Base-by-base conservation (phyloP, 148 eudicot species). In the Vaccinium darrowii region DNA sequence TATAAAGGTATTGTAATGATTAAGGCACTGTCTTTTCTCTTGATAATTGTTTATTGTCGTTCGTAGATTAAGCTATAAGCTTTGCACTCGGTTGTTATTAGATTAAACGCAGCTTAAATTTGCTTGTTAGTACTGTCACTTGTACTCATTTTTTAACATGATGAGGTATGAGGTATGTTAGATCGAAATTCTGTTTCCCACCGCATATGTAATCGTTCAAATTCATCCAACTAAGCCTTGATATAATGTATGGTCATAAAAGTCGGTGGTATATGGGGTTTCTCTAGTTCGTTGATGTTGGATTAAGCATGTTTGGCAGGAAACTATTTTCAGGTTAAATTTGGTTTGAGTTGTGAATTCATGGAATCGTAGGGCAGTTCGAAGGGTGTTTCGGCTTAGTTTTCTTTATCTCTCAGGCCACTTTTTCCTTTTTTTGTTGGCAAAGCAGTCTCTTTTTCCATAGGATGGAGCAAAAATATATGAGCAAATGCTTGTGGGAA, bases 1-100 rank as follows among this genome's bases (percentile, higher is more conserved):
- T 96, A 94, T 71, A 49, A 84, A 88, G 99, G 99, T 96, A 85
- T 39, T 78, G 5, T 56, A 50, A n/a, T 65, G 63, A 8, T 27
- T 7, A 60, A 8, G 43, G 1, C 14, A 47, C 6, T 15, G 4
- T 8, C 4, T 79, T 43, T 25, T 4, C n/a, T 56, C 13, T 27
- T 33, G 75, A 11, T 8, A 4, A 11, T 30, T 30, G 78, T 15
- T 72, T 25, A 10, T 47, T 6, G 2, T 82, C 43, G 33, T 56
- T 33, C 4, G 80, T 4, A 14, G 15, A 73, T 54, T 57, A 2
- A 11, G 71, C 58, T 36, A 15, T n/a, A 16, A 80, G 13, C 19
- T 69, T 71, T 53, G 47, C 27, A 14, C 8, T 69, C 33, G 36
- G 14, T 53, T 85, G 53, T 12, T 12, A 47, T 43, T n/a, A n/a